A percentile compares a stretch with the other conserved stretches of the same genome.
These are phyloP conservation scores for Jacaranda copaia DNA, from an alignment of 257 asterid species.

Conservation along the genomic window DNA sequence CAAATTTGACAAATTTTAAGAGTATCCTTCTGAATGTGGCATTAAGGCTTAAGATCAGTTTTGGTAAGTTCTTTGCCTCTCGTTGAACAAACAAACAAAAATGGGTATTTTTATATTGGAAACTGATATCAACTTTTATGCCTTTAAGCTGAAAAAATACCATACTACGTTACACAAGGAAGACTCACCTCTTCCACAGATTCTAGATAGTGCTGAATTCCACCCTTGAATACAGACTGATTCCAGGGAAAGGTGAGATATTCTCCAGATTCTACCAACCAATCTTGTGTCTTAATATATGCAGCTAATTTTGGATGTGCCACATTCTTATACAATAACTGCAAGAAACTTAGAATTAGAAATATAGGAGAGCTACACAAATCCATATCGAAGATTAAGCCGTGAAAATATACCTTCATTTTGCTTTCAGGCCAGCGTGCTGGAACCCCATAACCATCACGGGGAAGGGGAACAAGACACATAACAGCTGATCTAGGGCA, in stretches of 20 bases:
- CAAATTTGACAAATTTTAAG: constrained; percentile 24
- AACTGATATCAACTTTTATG: neutral
- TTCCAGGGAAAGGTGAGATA: constrained; percentile 76
- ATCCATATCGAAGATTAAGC: constrained; percentile 21
- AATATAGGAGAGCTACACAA: constrained; percentile 28
- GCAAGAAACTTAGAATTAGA: constrained; percentile 38
- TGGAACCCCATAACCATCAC: constrained; percentile 70
- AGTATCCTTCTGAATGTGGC: constrained; percentile 8
- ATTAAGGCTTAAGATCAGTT: neutral
- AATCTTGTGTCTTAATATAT: constrained; percentile 65
- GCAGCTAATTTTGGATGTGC: constrained; percentile 91
- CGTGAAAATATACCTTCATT: constrained; percentile 58
- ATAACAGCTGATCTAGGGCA: constrained; percentile 71
- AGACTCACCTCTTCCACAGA: constrained; percentile 85
- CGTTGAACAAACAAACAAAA: neutral
- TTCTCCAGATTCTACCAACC: constrained; percentile 84
- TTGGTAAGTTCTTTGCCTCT: constrained; percentile 13
- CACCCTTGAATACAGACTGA: constrained; percentile 65
- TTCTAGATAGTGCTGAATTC: constrained; percentile 83
- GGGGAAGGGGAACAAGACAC: constrained; percentile 96
- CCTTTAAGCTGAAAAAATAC: neutral
- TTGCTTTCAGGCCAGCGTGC: constrained; percentile 90
- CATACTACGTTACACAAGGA: constrained; percentile 16
- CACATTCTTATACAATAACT: constrained; percentile 84
- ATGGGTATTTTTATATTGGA: neutral